These are phyloP conservation scores for Onygenales sp. DNA, from an alignment of 2,329 filamentous ascomycete species.

Conservation along the genomic window DNA sequence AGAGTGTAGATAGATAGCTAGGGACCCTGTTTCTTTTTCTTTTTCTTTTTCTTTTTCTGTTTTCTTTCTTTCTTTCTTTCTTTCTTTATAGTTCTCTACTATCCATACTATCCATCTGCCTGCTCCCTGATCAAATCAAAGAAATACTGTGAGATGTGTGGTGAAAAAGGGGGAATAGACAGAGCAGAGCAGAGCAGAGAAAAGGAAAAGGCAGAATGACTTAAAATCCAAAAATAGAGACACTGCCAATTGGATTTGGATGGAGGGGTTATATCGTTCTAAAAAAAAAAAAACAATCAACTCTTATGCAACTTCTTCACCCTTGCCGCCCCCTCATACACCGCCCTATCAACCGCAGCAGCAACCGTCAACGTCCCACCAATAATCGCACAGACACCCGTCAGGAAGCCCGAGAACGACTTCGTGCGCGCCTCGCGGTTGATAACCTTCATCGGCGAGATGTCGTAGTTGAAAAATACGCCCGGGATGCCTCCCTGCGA, in stretches of 20 bases:
- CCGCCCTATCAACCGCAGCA: conserved; percentile 77
- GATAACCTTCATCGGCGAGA: conserved; percentile 98
- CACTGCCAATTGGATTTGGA: no score
- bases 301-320: conserved; percentile 75
- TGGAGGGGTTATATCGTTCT: no score
- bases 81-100: no score
- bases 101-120: no score
- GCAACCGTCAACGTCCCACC: conserved; percentile 94
- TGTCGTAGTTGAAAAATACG: conserved; percentile 98
- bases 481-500: conserved; percentile 87
- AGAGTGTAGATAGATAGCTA: no score
- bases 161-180: no score
- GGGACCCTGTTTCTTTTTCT: no score
- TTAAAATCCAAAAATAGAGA: no score
- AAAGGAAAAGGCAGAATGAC: no score
- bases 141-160: no score
- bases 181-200: no score
- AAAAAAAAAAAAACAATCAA: conserved; percentile 23
- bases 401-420: conserved; percentile 83
- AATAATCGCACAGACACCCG: conserved; percentile 87
- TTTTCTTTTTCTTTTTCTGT: neutral
- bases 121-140: no score
- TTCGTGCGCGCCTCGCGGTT: conserved; percentile 88
- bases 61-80: neutral
- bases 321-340: conserved; percentile 79